Evolutionary conservation across 1,284 basidiomycete genomes (phyloP).

Genomic region (Leccinum fallax): DNA sequence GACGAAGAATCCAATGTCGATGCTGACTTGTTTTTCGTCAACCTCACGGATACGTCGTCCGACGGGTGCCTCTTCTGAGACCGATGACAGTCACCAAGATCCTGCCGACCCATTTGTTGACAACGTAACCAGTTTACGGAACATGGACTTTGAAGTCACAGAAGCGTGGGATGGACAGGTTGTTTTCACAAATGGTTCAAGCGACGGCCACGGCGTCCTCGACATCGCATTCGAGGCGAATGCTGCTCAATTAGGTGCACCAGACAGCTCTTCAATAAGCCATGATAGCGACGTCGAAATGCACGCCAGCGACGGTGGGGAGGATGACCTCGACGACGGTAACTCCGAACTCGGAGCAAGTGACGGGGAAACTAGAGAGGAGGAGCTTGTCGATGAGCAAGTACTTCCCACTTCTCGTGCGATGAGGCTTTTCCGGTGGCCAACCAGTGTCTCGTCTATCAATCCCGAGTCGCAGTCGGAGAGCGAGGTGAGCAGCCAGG

Average conservation of each 20-base stretch:
- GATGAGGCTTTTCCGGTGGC: slow-evolving; percentile 69
- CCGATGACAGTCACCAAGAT: slow-evolving; percentile 36
- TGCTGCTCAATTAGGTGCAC: slow-evolving; percentile 47
- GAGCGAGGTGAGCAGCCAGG: slow-evolving; percentile 32
- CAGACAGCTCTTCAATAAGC: slow-evolving; percentile 40
- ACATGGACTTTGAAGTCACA: slow-evolving; percentile 59
- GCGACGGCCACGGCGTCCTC: slow-evolving; percentile 51
- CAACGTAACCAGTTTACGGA: slow-evolving; percentile 37
- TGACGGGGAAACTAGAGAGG: slow-evolving; percentile 72
- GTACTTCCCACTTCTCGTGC: slow-evolving; percentile 73
- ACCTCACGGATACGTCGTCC: slow-evolving; percentile 56
- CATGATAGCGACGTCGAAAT: slow-evolving; percentile 45
- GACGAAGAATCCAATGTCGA: slow-evolving; percentile 77
- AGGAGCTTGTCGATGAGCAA: slow-evolving; percentile 72
- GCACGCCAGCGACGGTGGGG: slow-evolving; percentile 41
- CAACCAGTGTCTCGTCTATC: slow-evolving; percentile 64
- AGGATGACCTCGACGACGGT: slow-evolving; percentile 38
- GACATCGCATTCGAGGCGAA: slow-evolving; percentile 61
- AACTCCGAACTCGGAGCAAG: slow-evolving; percentile 42
- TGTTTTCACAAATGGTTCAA: slow-evolving; percentile 64
- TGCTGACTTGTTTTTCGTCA: slow-evolving; percentile 77
- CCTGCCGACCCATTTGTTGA: slow-evolving; percentile 43
- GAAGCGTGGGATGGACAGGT: slow-evolving; percentile 74
- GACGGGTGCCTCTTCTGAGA: slow-evolving; percentile 41
- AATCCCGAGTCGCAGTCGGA: slow-evolving; percentile 37